Evolutionary conservation across 2,329 filamentous ascomycete genomes (phyloP).

Genomic region (Stachybotrys chlorohalonatus): DNA sequence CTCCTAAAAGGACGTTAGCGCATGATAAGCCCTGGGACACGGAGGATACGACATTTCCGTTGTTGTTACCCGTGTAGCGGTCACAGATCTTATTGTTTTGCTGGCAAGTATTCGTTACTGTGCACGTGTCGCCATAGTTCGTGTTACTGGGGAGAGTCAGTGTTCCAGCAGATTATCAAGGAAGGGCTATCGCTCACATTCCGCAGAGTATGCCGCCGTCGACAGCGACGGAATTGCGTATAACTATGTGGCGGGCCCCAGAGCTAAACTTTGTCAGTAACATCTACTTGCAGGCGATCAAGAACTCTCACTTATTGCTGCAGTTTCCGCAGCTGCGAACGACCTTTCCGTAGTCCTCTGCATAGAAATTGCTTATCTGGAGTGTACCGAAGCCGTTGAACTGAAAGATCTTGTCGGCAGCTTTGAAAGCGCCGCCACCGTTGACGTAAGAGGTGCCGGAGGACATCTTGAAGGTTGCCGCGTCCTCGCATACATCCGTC

Average conservation of each 20-base stretch:
- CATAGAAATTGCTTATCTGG: slow-evolving; percentile 28
- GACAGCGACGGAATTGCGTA: background rate
- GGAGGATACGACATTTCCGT: background rate
- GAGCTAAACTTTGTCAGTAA: background rate
- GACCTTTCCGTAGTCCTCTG: slow-evolving; percentile 36
- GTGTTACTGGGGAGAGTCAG: background rate
- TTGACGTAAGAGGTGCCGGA: slow-evolving; percentile 6
- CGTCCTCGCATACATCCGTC: background rate
- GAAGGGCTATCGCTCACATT: background rate
- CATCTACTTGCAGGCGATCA: no score
- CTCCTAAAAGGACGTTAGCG: background rate
- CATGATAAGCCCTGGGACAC: no score
- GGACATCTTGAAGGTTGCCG: background rate
- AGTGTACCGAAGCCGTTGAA: slow-evolving; percentile 37
- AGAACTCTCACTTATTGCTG: no score
- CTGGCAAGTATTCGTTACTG: background rate
- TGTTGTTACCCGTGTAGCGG: background rate
- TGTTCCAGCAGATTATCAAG: no score
- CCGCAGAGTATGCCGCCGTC: background rate
- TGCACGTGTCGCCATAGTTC: background rate
- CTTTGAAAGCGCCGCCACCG: slow-evolving; percentile 25
- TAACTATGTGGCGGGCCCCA: slow-evolving; percentile 11
- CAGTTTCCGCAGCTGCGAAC: slow-evolving; percentile 39
- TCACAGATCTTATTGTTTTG: background rate
- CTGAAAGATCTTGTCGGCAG: slow-evolving; percentile 37